Conservation (phyloP, 192 early-diverging fungal genomes). For the Rhizoclosmatium globosum region DNA sequence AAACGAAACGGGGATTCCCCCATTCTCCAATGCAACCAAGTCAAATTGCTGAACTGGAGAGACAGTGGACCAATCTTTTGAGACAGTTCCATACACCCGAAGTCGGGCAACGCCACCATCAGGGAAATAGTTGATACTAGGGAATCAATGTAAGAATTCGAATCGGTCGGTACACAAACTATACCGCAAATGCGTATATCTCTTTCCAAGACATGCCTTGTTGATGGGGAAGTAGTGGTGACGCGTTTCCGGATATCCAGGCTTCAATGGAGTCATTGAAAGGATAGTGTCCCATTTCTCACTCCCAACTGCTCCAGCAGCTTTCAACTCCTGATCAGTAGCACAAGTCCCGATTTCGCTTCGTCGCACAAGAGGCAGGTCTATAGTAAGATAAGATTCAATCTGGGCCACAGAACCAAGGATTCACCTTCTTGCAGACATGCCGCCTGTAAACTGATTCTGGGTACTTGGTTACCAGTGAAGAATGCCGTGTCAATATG, state of each 20-base stretch:
- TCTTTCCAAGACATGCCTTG: background rate
- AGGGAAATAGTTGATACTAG: constrained; percentile 72
- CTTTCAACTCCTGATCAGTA: constrained; percentile 40
- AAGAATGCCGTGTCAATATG: constrained; percentile 92
- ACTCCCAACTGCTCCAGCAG: constrained; percentile 34
- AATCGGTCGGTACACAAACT: background rate
- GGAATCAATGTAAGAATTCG: too few relatives aligned
- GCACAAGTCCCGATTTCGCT: constrained; percentile 49
- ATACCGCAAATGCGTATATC: constrained; percentile 47
- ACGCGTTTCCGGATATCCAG: constrained; percentile 55
- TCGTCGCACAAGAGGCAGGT: constrained; percentile 29
- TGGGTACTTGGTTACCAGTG: constrained; percentile 91
- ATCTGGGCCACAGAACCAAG: background rate
- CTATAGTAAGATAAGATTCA: constrained; percentile 9
- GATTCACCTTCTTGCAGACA: constrained; percentile 20
- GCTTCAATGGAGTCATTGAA: constrained; percentile 72
- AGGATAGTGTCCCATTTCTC: constrained; percentile 70
- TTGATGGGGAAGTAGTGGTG: constrained; percentile 47
- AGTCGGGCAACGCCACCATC: constrained; percentile 94
- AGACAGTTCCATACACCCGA: constrained; percentile 74
- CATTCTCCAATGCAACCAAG: constrained; percentile 48
- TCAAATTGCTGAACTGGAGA: constrained; percentile 26
- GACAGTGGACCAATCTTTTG: constrained; percentile 42
- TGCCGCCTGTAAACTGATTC: constrained; percentile 79
- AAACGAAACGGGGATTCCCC: constrained; percentile 27